Base-by-base conservation (phyloP, 192 early-diverging fungal species). In the Umbelopsis sp. region DNA sequence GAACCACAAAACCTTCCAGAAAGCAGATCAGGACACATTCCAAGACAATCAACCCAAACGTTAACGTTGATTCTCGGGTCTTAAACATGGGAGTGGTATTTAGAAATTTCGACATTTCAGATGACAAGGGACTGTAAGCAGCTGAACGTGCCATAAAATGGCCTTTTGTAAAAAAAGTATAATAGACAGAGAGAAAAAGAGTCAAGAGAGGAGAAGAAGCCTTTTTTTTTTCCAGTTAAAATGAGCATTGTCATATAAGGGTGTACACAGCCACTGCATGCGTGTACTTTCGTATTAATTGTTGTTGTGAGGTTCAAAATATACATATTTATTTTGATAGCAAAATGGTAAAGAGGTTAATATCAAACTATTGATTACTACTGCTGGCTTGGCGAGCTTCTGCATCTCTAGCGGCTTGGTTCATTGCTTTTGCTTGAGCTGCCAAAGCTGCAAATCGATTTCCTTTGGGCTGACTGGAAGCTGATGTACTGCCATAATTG, bases 21-120 rank as follows among this genome's bases (percentile, higher is more conserved):
- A 75, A 70, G 50, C 68, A 76, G 10, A 80, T 72, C 3, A 75
- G 33, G 8, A 80, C 55, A 30, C 58, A 53, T 51, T 80, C 74
- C 1, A 73, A 25, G 16, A 64, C 46, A 16, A 80, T 69, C 10
- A 80, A 68, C 7, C 49, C 49, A n/a, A 80, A 45, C 21, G 71
- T 72, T 13, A 72, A 21, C 1, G 58, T 72, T 9, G 75, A 68
- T 41, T 71, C 71, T 22, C 47, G 67, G 1, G 66, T 69, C 20
- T 61, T 51, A 49, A 77, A 77, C 10, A 74, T 49, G 23, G 53
- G 53, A 50, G 55, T 18, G 5, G 10, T 61, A 12, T 30, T 61
- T 7, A 61, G 33, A 30, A 61, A 61, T 11, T 61, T 61, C 12
- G 55, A 61, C 55, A 61, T 61, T 35, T 37, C 55, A 61, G 21